phyloP scores from a whole-genome alignment of 495 filamentous ascomycete species.

The Pseudevernia furfuracea region DNA sequence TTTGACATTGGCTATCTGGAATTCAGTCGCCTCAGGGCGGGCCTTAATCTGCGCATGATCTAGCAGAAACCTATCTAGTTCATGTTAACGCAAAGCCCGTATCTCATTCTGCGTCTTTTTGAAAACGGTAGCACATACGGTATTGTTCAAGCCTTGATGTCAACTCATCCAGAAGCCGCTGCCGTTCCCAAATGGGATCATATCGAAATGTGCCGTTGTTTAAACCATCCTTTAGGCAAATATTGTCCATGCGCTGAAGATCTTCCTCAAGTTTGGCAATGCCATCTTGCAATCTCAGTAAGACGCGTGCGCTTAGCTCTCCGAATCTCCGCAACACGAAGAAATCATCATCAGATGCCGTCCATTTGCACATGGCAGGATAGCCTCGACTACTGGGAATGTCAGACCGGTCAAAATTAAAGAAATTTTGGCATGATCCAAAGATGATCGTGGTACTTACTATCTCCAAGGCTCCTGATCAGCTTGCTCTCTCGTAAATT shows the following conservation, averaged over 20 bases:
- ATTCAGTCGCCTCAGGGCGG: conserved; percentile 14
- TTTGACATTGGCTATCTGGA: conserved; percentile 22
- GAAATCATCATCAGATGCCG: conserved; percentile 36
- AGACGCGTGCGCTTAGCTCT: conserved; percentile 28
- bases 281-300: conserved; percentile 27
- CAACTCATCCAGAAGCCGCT: conserved; percentile 22
- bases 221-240: conserved; percentile 13
- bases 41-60: conserved; percentile 26
- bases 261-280: conserved; percentile 18
- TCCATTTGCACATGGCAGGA: conserved; percentile 28
- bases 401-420: background rate
- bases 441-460: conserved; percentile 4
- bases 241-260: conserved; percentile 8
- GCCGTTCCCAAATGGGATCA: conserved; percentile 21
- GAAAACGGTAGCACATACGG: conserved; percentile 17
- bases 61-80: conserved; percentile 27
- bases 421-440: too few relatives aligned
- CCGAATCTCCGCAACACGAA: conserved; percentile 33
- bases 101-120: background rate
- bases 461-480: conserved; percentile 29
- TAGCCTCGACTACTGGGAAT: conserved; percentile 28
- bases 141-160: conserved; percentile 16
- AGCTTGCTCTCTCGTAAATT: background rate
- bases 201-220: conserved; percentile 32
- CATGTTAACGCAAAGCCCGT: background rate